These are phyloP conservation scores for Tetrapisispora taiwanensis DNA, from an alignment of 805 yeast genomes.

Conservation along the genomic window DNA sequence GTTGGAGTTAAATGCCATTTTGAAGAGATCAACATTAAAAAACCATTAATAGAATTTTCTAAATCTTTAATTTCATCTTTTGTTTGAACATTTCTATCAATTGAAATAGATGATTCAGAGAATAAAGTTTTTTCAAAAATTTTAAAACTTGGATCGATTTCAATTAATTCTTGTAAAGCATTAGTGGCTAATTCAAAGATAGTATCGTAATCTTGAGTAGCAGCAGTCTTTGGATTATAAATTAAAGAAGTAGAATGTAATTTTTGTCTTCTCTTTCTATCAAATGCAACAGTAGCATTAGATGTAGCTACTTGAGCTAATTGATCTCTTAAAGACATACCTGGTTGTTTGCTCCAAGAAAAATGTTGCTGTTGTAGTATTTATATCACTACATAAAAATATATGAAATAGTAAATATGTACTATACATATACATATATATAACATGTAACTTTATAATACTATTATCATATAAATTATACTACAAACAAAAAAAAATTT, in stretches of 20 bases:
- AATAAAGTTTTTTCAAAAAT: conserved; percentile 65
- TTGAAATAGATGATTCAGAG: conserved; percentile 65
- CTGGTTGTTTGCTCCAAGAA: no score
- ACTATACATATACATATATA: no score
- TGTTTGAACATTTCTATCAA: conserved; percentile 77
- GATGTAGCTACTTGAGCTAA: conserved; percentile 56
- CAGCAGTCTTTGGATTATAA: conserved; percentile 77
- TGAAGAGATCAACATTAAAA: conserved; percentile 64
- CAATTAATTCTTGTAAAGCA: conserved; percentile 62
- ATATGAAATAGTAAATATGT: no score
- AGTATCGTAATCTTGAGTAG: conserved; percentile 86
- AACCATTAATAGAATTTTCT: conserved; percentile 64
- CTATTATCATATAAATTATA: no score
- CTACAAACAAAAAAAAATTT: no score
- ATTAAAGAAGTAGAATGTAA: conserved; percentile 82
- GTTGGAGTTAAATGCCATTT: conserved; percentile 69
- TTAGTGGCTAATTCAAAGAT: conserved; percentile 63
- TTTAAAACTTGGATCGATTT: conserved; percentile 64
- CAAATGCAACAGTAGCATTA: conserved; percentile 65
- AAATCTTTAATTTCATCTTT: conserved; percentile 67
- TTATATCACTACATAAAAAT: no score
- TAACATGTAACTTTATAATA: no score
- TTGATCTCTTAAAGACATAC: conserved; percentile 66
- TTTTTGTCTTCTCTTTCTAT: conserved; percentile 77
- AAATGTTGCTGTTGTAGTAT: no score